Evolutionary conservation across 352 stramenopile species (phyloP).

Genomic region (Phytophthora sp.): DNA sequence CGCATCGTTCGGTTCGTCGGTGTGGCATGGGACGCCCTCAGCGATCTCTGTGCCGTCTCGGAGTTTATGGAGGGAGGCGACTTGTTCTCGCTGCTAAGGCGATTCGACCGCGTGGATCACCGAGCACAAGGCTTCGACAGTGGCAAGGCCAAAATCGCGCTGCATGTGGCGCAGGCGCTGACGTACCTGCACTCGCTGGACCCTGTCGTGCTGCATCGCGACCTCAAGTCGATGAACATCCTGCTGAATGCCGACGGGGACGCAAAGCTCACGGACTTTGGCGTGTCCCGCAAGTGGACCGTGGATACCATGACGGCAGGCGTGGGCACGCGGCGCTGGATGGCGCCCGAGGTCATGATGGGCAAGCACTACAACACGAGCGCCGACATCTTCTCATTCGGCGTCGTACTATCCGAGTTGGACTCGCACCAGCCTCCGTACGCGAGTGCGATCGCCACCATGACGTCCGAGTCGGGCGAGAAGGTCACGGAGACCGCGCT

Average conservation of each 20-base stretch:
- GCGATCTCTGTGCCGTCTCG: constrained; percentile 52
- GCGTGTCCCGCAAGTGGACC: constrained; percentile 43
- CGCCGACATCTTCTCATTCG: constrained; percentile 56
- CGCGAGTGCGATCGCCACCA: constrained; percentile 25
- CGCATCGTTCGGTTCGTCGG: constrained; percentile 67
- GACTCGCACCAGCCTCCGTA: constrained; percentile 45
- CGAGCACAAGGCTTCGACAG: constrained; percentile 38
- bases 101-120: constrained; percentile 40
- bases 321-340: constrained; percentile 48
- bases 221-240: constrained; percentile 73
- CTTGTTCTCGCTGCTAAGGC: constrained; percentile 40
- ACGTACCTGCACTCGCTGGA: constrained; percentile 63
- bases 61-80: constrained; percentile 63
- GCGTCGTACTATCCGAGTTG: constrained; percentile 44
- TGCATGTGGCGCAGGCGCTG: constrained; percentile 48
- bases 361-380: constrained; percentile 51
- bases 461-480: constrained; percentile 30
- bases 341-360: constrained; percentile 62
- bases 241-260: constrained; percentile 35
- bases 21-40: constrained; percentile 57
- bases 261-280: constrained; percentile 69
- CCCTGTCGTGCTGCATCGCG: constrained; percentile 46
- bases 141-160: constrained; percentile 49
- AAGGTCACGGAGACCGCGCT: constrained; percentile 36
- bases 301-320: constrained; percentile 54